phyloP scores from a whole-genome alignment of 1,284 basidiomycete species.

The Megacollybia platyphylla region DNA sequence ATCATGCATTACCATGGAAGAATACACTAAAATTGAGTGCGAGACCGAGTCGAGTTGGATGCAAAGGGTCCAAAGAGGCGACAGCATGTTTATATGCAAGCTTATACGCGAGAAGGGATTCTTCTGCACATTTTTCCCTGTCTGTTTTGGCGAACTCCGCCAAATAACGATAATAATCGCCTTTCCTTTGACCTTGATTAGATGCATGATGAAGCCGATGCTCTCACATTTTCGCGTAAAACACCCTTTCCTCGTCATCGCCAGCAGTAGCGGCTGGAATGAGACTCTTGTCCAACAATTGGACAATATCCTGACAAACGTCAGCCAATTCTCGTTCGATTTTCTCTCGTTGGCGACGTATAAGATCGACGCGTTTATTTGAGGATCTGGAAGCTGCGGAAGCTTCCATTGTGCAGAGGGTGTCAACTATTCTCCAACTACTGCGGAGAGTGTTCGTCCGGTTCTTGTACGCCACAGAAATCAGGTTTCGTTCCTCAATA shows the following conservation, averaged over 20 bases:
- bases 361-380: slow-evolving; percentile 29
- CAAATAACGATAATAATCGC: slow-evolving; percentile 60
- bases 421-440: slow-evolving; percentile 50
- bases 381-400: slow-evolving; percentile 13
- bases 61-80: slow-evolving; percentile 40
- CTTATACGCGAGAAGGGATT: slow-evolving; percentile 53
- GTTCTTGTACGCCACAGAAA: slow-evolving; percentile 64
- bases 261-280: slow-evolving; percentile 41
- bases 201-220: slow-evolving; percentile 4
- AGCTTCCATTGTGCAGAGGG: slow-evolving; percentile 37
- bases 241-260: slow-evolving; percentile 42
- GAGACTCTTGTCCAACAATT: slow-evolving; percentile 37
- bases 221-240: slow-evolving; percentile 56
- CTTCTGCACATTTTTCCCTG: slow-evolving; percentile 30
- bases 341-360: slow-evolving; percentile 34
- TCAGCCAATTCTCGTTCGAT: slow-evolving; percentile 46
- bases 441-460: slow-evolving; percentile 46
- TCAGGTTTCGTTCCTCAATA: slow-evolving; percentile 53
- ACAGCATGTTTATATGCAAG: slow-evolving; percentile 54
- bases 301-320: slow-evolving; percentile 46
- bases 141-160: slow-evolving; percentile 47
- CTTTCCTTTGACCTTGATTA: slow-evolving; percentile 30
- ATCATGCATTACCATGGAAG: slow-evolving; percentile 53
- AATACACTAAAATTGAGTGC: slow-evolving; percentile 96
- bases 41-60: slow-evolving; percentile 73